These are phyloP conservation scores for Plasmodium vivax DNA, from an alignment of 169 alveolate genomes.

Conservation along the genomic window DNA sequence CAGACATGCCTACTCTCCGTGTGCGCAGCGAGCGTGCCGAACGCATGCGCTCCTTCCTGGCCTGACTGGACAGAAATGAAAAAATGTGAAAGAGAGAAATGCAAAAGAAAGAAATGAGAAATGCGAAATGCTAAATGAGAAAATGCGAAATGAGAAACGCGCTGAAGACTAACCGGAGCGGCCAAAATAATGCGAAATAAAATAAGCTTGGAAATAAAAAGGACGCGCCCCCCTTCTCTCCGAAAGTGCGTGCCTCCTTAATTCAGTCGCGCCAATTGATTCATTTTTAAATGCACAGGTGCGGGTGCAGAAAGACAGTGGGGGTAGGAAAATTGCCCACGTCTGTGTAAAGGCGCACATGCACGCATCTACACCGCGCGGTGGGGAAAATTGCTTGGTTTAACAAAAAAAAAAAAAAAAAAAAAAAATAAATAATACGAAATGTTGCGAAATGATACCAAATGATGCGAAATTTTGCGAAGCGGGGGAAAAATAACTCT, in stretches of 20 bases:
- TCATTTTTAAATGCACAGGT: not conserved
- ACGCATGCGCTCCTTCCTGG: not conserved
- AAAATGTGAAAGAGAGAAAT: not conserved
- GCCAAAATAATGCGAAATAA: not conserved
- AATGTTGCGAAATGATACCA: not conserved
- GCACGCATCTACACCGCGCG: not conserved
- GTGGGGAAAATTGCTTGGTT: not conserved
- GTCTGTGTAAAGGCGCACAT: not conserved
- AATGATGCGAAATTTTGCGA: not conserved
- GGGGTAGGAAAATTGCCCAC: not conserved
- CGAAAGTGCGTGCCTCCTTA: not conserved
- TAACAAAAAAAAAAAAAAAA: slow-evolving; percentile 16
- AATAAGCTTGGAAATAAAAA: not conserved
- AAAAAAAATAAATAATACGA: not conserved
- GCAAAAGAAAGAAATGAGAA: not conserved
- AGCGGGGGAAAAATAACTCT: not conserved
- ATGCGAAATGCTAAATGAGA: too few species aligned
- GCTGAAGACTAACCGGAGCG: not conserved
- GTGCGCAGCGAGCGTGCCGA: not conserved
- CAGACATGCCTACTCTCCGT: not conserved
- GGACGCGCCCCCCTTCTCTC: not conserved
- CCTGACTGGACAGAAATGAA: not conserved
- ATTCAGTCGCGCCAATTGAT: not conserved
- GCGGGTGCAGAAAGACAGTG: not conserved
- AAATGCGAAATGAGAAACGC: not conserved